A percentile compares a stretch with the other conserved stretches of the same genome.
Conservation (phyloP, 1,284 basidiomycete genomes). For the Stereum hirsutum region DNA sequence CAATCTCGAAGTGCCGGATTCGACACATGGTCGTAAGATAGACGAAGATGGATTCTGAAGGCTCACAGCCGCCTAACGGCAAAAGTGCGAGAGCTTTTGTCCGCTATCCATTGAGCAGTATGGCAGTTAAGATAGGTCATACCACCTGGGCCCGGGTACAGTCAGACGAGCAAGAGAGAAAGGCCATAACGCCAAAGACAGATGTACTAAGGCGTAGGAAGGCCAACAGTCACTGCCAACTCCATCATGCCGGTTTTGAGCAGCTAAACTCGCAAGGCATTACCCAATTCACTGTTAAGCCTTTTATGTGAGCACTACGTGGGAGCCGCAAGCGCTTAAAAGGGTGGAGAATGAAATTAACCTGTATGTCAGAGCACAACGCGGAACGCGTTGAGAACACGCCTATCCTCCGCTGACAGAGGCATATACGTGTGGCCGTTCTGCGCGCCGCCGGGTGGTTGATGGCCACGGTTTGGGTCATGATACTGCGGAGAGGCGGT, state of each 20-base stretch:
- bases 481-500: constrained; percentile 10
- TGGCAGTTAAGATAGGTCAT: background rate
- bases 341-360: constrained; percentile 2
- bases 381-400: constrained; percentile 45
- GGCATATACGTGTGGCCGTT: constrained; percentile 29
- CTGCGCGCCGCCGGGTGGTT: background rate
- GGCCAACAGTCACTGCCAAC: background rate
- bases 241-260: background rate
- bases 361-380: constrained; percentile 32
- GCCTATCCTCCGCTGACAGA: constrained; percentile 47
- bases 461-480: background rate
- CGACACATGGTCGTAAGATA: too few species aligned
- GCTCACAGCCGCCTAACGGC: too few species aligned
- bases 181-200: background rate
- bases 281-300: too few species aligned
- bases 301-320: constrained; percentile 1
- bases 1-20: too few species aligned
- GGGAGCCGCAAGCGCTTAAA: background rate
- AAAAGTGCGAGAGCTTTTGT: too few species aligned
- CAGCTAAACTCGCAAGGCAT: background rate
- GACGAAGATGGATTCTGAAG: too few species aligned
- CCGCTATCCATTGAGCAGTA: too few species aligned
- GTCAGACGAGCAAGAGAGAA: background rate
- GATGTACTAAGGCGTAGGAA: background rate
- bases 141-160: background rate